A percentile compares a stretch with the other conserved stretches of the same genome.
phyloP scores from a whole-genome alignment of 306 rosid species.

The Gynostemma pentaphyllum region DNA sequence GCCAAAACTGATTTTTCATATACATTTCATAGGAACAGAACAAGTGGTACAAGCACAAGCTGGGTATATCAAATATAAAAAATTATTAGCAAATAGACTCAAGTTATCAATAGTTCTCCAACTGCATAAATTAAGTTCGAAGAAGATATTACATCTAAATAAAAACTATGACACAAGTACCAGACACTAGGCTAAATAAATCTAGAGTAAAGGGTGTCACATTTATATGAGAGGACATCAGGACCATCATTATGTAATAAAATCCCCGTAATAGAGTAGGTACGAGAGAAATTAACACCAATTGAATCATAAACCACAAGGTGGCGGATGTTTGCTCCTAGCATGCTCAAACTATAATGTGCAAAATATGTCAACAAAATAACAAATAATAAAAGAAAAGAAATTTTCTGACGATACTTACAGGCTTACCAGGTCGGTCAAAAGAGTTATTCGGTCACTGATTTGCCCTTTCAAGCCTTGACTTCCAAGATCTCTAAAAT shows the following conservation, averaged over 20 bases:
- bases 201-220: background rate
- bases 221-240: background rate
- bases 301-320: background rate
- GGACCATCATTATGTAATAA: background rate
- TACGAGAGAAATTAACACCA: background rate
- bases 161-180: background rate
- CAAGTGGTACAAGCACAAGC: background rate
- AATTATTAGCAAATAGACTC: background rate
- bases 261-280: background rate
- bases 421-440: constrained; percentile 93
- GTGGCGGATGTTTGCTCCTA: background rate
- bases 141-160: background rate
- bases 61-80: background rate
- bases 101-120: background rate
- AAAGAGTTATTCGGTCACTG: constrained; percentile 62
- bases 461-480: constrained; percentile 91
- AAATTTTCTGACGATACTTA: constrained; percentile 44
- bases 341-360: background rate
- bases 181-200: background rate
- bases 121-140: background rate
- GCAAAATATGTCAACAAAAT: background rate
- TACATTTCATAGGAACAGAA: background rate
- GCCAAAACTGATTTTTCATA: background rate
- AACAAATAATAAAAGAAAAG: background rate
- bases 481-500: constrained; percentile 80